These are phyloP conservation scores for Candida caryicola DNA, from an alignment of 805 yeast species.

Conservation along the genomic window DNA sequence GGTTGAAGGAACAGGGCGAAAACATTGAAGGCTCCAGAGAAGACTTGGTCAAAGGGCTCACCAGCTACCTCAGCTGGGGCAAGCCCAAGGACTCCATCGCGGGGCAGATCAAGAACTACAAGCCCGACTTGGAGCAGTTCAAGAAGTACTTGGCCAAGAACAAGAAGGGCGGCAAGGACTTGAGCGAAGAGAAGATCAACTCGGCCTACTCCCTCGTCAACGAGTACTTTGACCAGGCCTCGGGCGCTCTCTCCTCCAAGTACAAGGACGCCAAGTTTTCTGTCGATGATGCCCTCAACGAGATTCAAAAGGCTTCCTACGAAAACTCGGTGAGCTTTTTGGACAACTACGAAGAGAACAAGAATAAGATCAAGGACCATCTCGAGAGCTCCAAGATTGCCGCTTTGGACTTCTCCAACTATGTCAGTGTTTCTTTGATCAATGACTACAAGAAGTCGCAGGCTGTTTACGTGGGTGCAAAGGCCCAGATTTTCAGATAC, in stretches of 20 bases:
- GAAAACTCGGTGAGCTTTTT: conserved; percentile 15
- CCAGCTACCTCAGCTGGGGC: conserved; percentile 11
- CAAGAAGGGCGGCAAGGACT: conserved; percentile 9
- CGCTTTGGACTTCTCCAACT: conserved; percentile 12
- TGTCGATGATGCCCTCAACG: conserved; percentile 16
- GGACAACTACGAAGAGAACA: conserved; percentile 8
- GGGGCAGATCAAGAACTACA: conserved; percentile 18
- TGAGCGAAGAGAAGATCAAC: conserved; percentile 16
- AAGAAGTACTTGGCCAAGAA: conserved; percentile 13
- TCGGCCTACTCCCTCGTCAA: conserved; percentile 15
- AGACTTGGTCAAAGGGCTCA: conserved; percentile 19
- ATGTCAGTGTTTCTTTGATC: conserved; percentile 8
- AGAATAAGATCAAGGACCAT: conserved; percentile 8
- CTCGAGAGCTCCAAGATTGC: conserved; percentile 13
- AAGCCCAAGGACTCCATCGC: conserved; percentile 9
- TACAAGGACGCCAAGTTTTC: conserved; percentile 10
- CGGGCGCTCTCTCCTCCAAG: conserved; percentile 9
- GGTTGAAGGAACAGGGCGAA: conserved; percentile 36
- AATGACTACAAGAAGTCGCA: conserved; percentile 6
- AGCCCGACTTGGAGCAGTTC: conserved; percentile 17
- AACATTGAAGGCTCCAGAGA: conserved; percentile 22
- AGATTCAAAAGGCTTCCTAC: conserved; percentile 17
- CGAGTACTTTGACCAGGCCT: conserved; percentile 22
- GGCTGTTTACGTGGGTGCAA: not conserved
- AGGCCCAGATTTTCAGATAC: not conserved